Evolutionary conservation across 257 asterid species (phyloP).

Genomic region (Salvia rosmarinus): DNA sequence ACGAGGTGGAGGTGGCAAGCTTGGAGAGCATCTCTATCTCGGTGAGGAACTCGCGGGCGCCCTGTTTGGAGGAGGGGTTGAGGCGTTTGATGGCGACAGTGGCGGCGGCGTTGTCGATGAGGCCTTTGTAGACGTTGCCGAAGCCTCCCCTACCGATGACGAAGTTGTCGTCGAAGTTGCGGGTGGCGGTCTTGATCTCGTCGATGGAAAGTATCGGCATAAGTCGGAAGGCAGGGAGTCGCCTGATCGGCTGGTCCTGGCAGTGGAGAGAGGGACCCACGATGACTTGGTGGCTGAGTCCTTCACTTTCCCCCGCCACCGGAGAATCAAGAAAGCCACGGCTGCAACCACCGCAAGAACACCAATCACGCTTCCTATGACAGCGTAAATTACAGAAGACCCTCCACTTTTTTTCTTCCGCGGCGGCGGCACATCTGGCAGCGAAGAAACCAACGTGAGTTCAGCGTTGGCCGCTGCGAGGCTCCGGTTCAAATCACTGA

Average conservation of each 20-base stretch:
- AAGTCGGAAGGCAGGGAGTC: constrained; percentile 41
- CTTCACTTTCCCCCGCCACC: constrained; percentile 27
- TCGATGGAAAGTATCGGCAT: constrained; percentile 48
- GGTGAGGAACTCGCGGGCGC: constrained; percentile 59
- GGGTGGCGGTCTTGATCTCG: constrained; percentile 53
- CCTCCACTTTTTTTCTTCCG: background rate
- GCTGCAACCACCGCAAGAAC: background rate
- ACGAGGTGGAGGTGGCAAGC: no score
- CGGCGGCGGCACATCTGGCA: background rate
- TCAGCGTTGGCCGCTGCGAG: constrained; percentile 57
- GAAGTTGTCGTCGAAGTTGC: constrained; percentile 42
- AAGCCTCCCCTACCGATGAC: constrained; percentile 65
- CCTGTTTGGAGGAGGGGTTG: constrained; percentile 55
- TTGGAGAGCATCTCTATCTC: no score
- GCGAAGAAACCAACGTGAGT: background rate
- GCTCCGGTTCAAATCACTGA: constrained; percentile 35
- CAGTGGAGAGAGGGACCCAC: constrained; percentile 17
- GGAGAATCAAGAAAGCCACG: background rate
- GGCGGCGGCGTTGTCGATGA: no score
- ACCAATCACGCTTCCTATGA: background rate
- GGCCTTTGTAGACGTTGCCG: constrained; percentile 63
- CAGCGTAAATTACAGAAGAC: background rate
- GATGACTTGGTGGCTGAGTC: constrained; percentile 24
- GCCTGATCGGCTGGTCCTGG: constrained; percentile 28
- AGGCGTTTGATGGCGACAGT: constrained; percentile 58